A percentile compares a stretch with the other conserved stretches of the same genome.
phyloP scores from a whole-genome alignment of 2,329 filamentous ascomycete species.

The Diaporthe australafricana region DNA sequence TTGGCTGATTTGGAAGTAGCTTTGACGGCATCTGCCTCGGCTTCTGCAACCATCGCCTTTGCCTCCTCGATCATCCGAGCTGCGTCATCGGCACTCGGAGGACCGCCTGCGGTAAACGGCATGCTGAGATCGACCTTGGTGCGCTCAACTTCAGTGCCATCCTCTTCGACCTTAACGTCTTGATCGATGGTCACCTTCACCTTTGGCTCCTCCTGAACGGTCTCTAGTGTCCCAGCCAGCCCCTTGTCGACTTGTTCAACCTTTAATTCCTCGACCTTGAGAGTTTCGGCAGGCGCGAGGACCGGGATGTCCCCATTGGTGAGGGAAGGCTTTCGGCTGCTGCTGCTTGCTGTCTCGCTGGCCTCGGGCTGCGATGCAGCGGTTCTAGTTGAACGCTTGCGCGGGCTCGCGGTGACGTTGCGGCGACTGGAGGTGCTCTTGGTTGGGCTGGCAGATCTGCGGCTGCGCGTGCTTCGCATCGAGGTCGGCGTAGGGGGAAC shows the following conservation, averaged over 20 bases:
- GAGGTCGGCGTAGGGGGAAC: slow-evolving; percentile 62
- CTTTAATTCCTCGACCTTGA: slow-evolving; percentile 43
- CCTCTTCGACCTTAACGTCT: slow-evolving; percentile 64
- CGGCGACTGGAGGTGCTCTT: slow-evolving; percentile 58
- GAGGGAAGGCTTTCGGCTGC: slow-evolving; percentile 43
- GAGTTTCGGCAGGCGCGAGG: slow-evolving; percentile 29
- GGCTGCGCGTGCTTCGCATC: slow-evolving; percentile 59
- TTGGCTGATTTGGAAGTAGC: slow-evolving; percentile 53
- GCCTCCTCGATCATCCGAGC: slow-evolving; percentile 87
- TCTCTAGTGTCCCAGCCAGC: slow-evolving; percentile 59
- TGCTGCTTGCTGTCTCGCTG: slow-evolving; percentile 46
- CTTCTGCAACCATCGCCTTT: slow-evolving; percentile 64
- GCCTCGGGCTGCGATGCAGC: slow-evolving; percentile 53
- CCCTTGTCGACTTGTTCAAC: slow-evolving; percentile 65
- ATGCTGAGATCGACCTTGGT: slow-evolving; percentile 83
- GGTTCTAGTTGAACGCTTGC: slow-evolving; percentile 63
- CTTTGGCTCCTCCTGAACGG: slow-evolving; percentile 66
- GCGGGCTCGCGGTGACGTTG: slow-evolving; percentile 59
- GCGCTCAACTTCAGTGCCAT: slow-evolving; percentile 74
- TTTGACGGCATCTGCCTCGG: slow-evolving; percentile 36
- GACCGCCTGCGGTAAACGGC: slow-evolving; percentile 71
- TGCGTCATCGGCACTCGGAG: slow-evolving; percentile 81
- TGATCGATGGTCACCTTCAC: slow-evolving; percentile 79
- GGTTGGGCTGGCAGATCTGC: slow-evolving; percentile 69
- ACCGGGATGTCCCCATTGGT: slow-evolving; percentile 45